Evolutionary conservation across 805 yeast species (phyloP), one percentile per base, ranked within the genome.

Genomic region (Metschnikowia lochheadii): DNA sequence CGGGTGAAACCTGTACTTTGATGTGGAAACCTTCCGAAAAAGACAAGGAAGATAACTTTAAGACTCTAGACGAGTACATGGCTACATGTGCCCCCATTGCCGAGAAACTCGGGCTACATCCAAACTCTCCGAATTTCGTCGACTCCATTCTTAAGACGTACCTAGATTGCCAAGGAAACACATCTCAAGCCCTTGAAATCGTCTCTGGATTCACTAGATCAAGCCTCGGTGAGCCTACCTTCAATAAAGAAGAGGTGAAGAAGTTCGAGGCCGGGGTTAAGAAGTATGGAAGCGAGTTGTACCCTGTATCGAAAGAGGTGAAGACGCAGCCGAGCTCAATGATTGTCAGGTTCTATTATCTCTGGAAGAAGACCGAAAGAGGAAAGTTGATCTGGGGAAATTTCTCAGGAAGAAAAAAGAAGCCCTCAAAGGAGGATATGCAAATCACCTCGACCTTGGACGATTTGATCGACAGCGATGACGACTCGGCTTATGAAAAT

Each of bases 321-420:
- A 78, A 78, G 31, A 78, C 90, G 0, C 95, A 87, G 58, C 72
- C 89, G 0, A 71, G 82, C 49, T 79, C 91, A 0, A 87, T 85
- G 84, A 75, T 90, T 55, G 98, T 92, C 1, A 69, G 97, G 50
- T 90, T 77, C 63, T 92, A 89, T 61, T 92, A 92, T 60, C 70
- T 89, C 48, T 92, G 98, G 98, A 91, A 91, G 67, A 91, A 91
- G 64, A 85, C 96, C 0, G 71, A 78, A 31, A 75, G 76, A 40
- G 97, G 97, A 0, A 83, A 79, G 54, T 62, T 64, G 39, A 86
- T 89, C 15, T 88, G 97, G 96, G 96, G 89, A 34, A 83, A 84
- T 60, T 88, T 69, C 62, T 83, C 82, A 40, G 95, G 94, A 0
- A 68, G 96, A 46, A 82, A 82, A 56, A 86, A 85, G 62, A 80